Evolutionary conservation across 768 basidiomycete genomes (phyloP).

Genomic region (Leccinum obscurum): DNA sequence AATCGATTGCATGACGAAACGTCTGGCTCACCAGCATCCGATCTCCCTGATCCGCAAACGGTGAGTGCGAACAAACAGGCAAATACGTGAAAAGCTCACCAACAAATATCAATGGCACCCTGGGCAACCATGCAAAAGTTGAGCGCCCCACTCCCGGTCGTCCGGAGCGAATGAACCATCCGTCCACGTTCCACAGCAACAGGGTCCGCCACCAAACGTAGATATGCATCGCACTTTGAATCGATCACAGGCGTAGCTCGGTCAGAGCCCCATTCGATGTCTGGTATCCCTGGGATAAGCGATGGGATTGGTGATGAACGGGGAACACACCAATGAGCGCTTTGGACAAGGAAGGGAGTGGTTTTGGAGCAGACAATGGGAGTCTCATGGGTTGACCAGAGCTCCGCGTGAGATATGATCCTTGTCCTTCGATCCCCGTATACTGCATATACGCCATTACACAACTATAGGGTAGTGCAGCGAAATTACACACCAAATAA

Average conservation of each 20-base stretch:
- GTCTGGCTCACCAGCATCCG: slow-evolving; percentile 56
- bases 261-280: slow-evolving; percentile 89
- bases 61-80: neutral
- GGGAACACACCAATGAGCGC: slow-evolving; percentile 58
- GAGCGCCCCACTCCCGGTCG: slow-evolving; percentile 79
- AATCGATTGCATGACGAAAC: neutral
- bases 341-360: slow-evolving; percentile 67
- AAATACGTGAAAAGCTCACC: slow-evolving; percentile 44
- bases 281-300: slow-evolving; percentile 33
- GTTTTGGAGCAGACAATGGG: slow-evolving; percentile 63
- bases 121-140: slow-evolving; percentile 87
- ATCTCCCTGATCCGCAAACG: slow-evolving; percentile 58
- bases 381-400: slow-evolving; percentile 49
- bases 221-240: slow-evolving; percentile 67
- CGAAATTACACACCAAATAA: slow-evolving; percentile 55
- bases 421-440: slow-evolving; percentile 73
- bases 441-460: slow-evolving; percentile 46
- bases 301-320: neutral
- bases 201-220: slow-evolving; percentile 72
- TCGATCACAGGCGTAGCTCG: slow-evolving; percentile 54
- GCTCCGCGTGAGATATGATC: slow-evolving; percentile 67
- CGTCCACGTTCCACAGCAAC: slow-evolving; percentile 55
- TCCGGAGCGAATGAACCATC: slow-evolving; percentile 84
- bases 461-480: neutral
- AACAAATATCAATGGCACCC: slow-evolving; percentile 85